Evolutionary conservation across 2,329 filamentous ascomycete genomes (phyloP), one percentile per base, ranked within the genome.

Genomic region (Clarireedia homoeocarpa): DNA sequence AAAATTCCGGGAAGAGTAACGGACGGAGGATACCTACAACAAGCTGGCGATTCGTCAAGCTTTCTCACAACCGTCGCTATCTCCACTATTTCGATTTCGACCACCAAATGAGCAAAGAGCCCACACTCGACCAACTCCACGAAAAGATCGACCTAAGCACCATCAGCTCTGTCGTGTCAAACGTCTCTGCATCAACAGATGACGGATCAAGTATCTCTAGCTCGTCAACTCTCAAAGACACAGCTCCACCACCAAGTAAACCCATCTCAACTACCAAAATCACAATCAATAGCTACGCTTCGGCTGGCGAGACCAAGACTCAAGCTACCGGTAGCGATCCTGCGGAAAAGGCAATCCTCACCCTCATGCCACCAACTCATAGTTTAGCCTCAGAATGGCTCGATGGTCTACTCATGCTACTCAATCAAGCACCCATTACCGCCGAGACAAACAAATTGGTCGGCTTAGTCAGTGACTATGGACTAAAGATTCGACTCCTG

Each of bases 341-440:
- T 5, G 80, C 81, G 62, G 94, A 97, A 70, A 76, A 83, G 51
- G 79, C 88, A 1, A 80, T 97, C 23, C 77, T 99, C 53, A 89
- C 86, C n/a, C 78, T 99, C 52, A 85, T 90, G 70, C 91, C 92
- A 5, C 76, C 84, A 58, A 88, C 84, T 57, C 87, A 94, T 68
- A 89, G 84, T 61, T 75, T 94, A 48, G 94, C 94, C 9, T 95
- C 91, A 0, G 94, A 99, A 72, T 99, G 94, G 94, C 79, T 99
- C 5, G 94, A 99, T 70, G 94, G 94, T 1, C 74, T 99, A 61
- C 78, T 97, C 56, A 95, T 99, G 91, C 77, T 99, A 54, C 79
- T 99, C 24, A 91, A 95, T 68, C 94, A 99, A 72, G 84, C 91
- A 58, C 94, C 94, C 20, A 96, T 99, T 69, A 99, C 94, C n/a